Conservation (phyloP, 2,329 filamentous ascomycete species). For the Penicillium sp. region DNA sequence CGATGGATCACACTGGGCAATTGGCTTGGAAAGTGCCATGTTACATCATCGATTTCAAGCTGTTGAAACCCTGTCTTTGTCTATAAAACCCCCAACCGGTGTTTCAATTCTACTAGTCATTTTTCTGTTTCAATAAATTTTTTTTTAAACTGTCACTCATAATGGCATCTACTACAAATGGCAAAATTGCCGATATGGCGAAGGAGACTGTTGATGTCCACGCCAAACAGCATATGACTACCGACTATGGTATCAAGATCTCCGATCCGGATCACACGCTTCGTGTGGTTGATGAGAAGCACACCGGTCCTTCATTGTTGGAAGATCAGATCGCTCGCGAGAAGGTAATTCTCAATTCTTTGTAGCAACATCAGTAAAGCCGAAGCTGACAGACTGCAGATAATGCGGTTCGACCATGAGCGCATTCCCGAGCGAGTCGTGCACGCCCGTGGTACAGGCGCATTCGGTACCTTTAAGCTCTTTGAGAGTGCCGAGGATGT, state of each 20-base stretch:
- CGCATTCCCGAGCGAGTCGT: constrained; percentile 69
- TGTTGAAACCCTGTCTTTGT: neutral
- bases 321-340: constrained; percentile 74
- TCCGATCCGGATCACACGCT: constrained; percentile 78
- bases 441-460: constrained; percentile 65
- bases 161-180: constrained; percentile 17
- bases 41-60: neutral
- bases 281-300: constrained; percentile 61
- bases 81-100: neutral
- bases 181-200: constrained; percentile 64
- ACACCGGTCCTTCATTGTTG: constrained; percentile 66
- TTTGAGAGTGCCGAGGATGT: constrained; percentile 65
- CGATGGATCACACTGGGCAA: too few relatives aligned
- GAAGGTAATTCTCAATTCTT: constrained; percentile 55
- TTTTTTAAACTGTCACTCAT: neutral
- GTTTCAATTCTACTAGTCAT: too few relatives aligned
- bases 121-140: neutral
- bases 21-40: neutral
- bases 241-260: constrained; percentile 75
- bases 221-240: constrained; percentile 64
- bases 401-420: constrained; percentile 72
- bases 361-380: neutral
- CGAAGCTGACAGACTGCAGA: constrained; percentile 27
- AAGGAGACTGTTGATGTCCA: constrained; percentile 61
- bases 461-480: constrained; percentile 68